phyloP scores from a whole-genome alignment of 2,329 filamentous ascomycete genomes.

The Paecilomyces niveus region DNA sequence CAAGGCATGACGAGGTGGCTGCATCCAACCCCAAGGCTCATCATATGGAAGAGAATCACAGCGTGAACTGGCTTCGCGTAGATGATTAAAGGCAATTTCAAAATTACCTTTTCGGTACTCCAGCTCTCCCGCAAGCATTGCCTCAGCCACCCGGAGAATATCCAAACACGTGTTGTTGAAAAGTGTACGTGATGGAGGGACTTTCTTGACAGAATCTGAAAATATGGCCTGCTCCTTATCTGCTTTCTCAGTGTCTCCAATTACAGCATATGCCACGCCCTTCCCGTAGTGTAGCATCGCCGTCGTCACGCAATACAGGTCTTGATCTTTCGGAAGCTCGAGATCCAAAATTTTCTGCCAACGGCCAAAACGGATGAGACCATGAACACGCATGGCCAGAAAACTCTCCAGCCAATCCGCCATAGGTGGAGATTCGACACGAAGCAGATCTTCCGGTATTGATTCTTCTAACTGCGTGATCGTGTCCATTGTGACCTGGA shows the following conservation, averaged over 20 bases:
- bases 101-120: slow-evolving; percentile 59
- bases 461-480: slow-evolving; percentile 53
- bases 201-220: slow-evolving; percentile 40
- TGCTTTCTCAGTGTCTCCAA: slow-evolving; percentile 49
- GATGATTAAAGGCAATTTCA: slow-evolving; percentile 51
- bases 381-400: slow-evolving; percentile 60
- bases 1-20: slow-evolving; percentile 63
- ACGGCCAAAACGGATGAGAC: slow-evolving; percentile 63
- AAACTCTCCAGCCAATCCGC: slow-evolving; percentile 73
- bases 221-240: slow-evolving; percentile 47
- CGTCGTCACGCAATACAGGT: slow-evolving; percentile 62
- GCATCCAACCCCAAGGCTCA: slow-evolving; percentile 77
- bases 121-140: slow-evolving; percentile 67
- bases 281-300: slow-evolving; percentile 63
- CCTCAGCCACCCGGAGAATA: slow-evolving; percentile 54
- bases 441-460: slow-evolving; percentile 57
- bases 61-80: slow-evolving; percentile 49
- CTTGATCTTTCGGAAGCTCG: slow-evolving; percentile 48
- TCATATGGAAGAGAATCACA: slow-evolving; percentile 61
- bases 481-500: slow-evolving; percentile 54
- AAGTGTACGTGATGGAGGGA: slow-evolving; percentile 55
- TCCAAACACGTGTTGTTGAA: slow-evolving; percentile 57
- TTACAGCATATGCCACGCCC: slow-evolving; percentile 59
- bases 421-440: slow-evolving; percentile 63
- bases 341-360: slow-evolving; percentile 61